phyloP scores from a whole-genome alignment of 169 alveolate genomes.

The Fabrea salina region DNA sequence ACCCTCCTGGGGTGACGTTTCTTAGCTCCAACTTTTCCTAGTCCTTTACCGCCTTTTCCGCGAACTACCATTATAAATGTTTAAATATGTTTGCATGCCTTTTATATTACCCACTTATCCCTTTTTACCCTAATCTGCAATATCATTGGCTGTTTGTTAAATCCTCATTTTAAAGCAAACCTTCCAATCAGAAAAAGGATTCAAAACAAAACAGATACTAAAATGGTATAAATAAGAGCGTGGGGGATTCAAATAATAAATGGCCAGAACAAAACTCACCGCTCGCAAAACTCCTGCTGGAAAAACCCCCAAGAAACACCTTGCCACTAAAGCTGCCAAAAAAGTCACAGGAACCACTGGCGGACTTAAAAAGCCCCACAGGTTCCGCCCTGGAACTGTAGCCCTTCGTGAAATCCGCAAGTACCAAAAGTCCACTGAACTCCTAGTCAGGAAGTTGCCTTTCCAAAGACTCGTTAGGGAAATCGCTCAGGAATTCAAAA shows the following conservation, averaged over 20 bases:
- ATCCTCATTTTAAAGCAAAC: no score
- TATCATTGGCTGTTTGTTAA: no score
- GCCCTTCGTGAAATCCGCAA: constrained; percentile 98
- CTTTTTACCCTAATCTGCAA: no score
- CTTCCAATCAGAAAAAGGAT: no score
- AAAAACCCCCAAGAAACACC: constrained; percentile 97
- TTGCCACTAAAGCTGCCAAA: constrained; percentile 98
- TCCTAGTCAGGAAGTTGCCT: constrained; percentile 94
- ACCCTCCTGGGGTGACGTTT: constrained; percentile 97
- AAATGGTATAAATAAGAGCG: no score
- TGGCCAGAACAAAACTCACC: constrained; percentile 98
- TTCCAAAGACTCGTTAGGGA: constrained; percentile 96
- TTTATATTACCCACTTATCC: no score
- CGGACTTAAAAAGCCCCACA: constrained; percentile 88
- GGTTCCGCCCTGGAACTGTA: constrained; percentile 98
- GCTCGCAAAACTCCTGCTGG: constrained; percentile 98
- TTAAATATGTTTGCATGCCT: no score
- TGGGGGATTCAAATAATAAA: no score
- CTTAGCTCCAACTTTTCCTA: constrained; percentile 97
- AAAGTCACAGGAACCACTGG: constrained; percentile 93
- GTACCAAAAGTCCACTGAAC: constrained; percentile 93
- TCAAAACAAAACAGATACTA: no score
- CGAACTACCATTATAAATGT: constrained; percentile 89
- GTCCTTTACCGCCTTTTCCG: constrained; percentile 99
- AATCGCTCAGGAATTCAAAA: constrained; percentile 95